A percentile compares a stretch with the other conserved stretches of the same genome.
phyloP scores from a whole-genome alignment of 225 moss, liverwort and hornwort genomes.

The Pseudisothecium myosuroides region DNA sequence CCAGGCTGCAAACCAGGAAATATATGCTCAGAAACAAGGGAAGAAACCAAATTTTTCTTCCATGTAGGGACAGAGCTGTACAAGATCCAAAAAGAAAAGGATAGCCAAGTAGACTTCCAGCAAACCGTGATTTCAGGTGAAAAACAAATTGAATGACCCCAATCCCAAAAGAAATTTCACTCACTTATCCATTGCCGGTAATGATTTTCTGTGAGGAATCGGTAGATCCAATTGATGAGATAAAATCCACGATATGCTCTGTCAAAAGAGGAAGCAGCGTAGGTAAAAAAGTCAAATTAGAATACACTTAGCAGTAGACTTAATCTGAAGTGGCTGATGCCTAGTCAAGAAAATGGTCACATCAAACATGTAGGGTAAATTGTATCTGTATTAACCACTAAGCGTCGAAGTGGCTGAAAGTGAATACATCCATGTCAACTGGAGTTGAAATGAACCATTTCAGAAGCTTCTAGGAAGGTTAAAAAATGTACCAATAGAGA shows the following conservation, averaged over 20 bases:
- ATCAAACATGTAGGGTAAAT: neutral
- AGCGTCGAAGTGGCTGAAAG: neutral
- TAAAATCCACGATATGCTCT: constrained; percentile 81
- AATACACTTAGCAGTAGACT: neutral
- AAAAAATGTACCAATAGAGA: neutral
- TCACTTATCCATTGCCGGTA: constrained; percentile 83
- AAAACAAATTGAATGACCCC: neutral
- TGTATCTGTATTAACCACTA: neutral
- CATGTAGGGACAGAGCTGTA: neutral
- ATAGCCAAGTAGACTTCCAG: neutral
- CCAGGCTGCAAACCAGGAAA: constrained; percentile 37
- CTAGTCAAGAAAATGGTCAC: neutral
- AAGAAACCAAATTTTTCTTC: neutral
- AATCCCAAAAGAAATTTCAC: neutral
- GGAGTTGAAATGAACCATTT: neutral
- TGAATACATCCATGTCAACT: neutral
- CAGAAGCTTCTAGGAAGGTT: neutral
- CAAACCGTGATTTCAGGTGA: neutral
- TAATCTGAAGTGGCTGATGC: neutral
- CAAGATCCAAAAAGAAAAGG: neutral
- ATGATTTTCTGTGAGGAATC: constrained; percentile 56
- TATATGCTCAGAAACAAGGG: neutral
- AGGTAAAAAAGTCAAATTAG: neutral
- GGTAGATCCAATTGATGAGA: constrained; percentile 87
- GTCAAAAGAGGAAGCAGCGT: neutral